Percentiles rank a stretch among this genome's conserved stretches.
phyloP scores from a whole-genome alignment of 805 yeast genomes.

The Metschnikowia dekortorum region DNA sequence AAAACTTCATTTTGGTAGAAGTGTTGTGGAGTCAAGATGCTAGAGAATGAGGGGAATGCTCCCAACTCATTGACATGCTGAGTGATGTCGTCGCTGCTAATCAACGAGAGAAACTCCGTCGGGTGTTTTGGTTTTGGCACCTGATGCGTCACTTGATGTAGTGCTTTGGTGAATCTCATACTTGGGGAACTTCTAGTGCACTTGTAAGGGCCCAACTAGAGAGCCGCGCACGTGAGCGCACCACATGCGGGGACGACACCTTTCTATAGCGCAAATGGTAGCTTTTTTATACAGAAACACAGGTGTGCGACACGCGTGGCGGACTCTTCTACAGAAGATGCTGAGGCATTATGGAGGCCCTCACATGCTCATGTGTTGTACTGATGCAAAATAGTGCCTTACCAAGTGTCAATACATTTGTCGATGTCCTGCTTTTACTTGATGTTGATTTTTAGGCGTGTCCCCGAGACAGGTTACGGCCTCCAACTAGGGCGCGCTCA shows the following conservation, averaged over 20 bases:
- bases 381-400: too few species aligned
- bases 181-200: background rate
- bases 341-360: too few species aligned
- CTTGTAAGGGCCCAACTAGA: background rate
- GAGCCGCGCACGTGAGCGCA: background rate
- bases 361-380: too few species aligned
- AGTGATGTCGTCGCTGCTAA: constrained; percentile 27
- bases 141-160: constrained; percentile 1
- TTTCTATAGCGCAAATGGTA: too few species aligned
- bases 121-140: constrained; percentile 29
- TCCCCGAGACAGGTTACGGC: too few species aligned
- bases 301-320: too few species aligned
- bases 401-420: too few species aligned
- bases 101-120: constrained; percentile 31
- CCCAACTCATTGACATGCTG: constrained; percentile 33
- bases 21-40: constrained; percentile 57
- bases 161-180: background rate
- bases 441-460: too few species aligned
- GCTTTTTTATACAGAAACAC: too few species aligned
- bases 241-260: background rate
- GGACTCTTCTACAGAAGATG: too few species aligned
- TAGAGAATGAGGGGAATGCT: constrained; percentile 39
- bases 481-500: too few species aligned
- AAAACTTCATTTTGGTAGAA: constrained; percentile 79
- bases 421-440: too few species aligned